Conservation (phyloP, 176 grass and related monocot species). For the Musa schizocarpa region DNA sequence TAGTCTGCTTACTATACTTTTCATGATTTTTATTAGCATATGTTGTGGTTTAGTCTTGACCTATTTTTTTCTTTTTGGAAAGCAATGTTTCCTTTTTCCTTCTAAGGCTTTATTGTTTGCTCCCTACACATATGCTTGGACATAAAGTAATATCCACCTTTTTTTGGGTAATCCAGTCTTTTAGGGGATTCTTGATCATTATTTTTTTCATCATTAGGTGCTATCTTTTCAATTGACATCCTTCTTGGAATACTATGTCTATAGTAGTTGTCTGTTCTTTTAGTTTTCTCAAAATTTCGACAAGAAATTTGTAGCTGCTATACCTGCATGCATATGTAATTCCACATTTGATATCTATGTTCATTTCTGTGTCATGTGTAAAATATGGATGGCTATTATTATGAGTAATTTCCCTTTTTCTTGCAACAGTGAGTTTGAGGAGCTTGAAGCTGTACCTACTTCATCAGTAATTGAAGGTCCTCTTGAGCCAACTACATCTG, state of each 20-base stretch:
- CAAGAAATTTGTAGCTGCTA: not conserved
- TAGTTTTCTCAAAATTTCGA: not conserved
- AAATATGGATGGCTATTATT: not conserved
- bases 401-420: not conserved
- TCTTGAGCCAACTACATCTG: constrained; percentile 7
- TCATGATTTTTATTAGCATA: not conserved
- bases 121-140: not conserved
- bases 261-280: too few species aligned
- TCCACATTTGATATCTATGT: not conserved
- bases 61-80: too few species aligned
- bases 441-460: constrained; percentile 22
- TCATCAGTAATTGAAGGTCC: constrained; percentile 22
- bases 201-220: too few species aligned
- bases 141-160: not conserved
- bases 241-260: too few species aligned
- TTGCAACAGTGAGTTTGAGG: constrained; percentile 19
- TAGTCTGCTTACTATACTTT: not conserved
- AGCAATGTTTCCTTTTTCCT: not conserved
- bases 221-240: too few species aligned
- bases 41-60: not conserved
- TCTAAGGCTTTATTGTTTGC: not conserved
- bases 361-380: not conserved
- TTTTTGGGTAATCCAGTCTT: not conserved
- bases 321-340: not conserved
- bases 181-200: too few species aligned